Evolutionary conservation across 2,329 filamentous ascomycete species (phyloP), one percentile per base, ranked within the genome.

Genomic region (Pleoardoris graminearum): DNA sequence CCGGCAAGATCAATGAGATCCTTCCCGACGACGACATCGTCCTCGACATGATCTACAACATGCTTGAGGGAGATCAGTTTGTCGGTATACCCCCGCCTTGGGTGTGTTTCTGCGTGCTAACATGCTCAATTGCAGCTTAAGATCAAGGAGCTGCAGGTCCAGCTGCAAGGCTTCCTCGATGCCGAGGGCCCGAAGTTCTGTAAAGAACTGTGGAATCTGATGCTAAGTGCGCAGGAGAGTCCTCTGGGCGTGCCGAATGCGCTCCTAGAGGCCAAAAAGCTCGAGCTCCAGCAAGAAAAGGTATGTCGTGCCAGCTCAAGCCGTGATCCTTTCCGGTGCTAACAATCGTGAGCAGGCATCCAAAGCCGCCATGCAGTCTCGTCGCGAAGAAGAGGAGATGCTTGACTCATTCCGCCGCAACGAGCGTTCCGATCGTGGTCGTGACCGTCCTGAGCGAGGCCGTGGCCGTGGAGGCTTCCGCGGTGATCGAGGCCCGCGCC

Each of bases 21-120:
- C 89, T 89, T n/a, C 89, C 84, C 62, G 94, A 99, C 65, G 94
- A 99, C 70, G 94, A 99, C 69, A 91, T 99, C 44, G 89, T 97
- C 3, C 94, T 94, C 60, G 92, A 97, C 75, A 85, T 97, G 39
- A 83, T 83, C 63, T 86, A 84, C 75, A 85, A 85, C 52, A 72
- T 87, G 39, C 72, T 88, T 25, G 92, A 97, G 70, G 87, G 86
- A 42, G 78, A 85, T 17, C 85, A 89, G 71, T 88, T 84, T 72
- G 92, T 96, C 77, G 63, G 89, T 81, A 21, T 14, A 32, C 25
- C n/a, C 21, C 16, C 17, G 16, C 30, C 11, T 39, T 8, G 7
- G 23, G 36, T 16, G 16, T 10, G 52, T 19, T 45, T 19, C 32
- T 22, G 17, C 59, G 22, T 35, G 44, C 55, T 68, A 35, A 66